Evolutionary conservation across 306 rosid species (phyloP), one percentile per base, ranked within the genome.

Genomic region (Vigna mungo): DNA sequence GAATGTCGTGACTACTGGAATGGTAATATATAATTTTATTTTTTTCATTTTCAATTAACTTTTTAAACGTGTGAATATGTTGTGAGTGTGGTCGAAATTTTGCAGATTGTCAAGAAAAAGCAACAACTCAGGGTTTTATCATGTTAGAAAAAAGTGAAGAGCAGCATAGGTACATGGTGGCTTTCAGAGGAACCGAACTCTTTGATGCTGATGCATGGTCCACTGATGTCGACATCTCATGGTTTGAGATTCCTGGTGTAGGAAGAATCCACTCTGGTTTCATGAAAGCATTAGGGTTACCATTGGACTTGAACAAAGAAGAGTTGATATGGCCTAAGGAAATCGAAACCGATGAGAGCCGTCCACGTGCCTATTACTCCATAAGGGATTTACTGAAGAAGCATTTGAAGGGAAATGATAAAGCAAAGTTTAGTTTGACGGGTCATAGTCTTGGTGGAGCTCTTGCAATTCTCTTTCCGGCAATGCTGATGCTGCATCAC

Each of bases 201-300:
- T 92, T 89, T 7, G 90, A 89, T 46, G 83, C 90, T 0, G 88
- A 92, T 47, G 89, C 88, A 55, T 92, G 95, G 93, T 79, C 86
- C 74, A 66, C 91, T 0, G 91, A 92, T 51, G 1, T 84, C 0
- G 90, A 92, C 68, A 64, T 92, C 36, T 92, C 95, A 1, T 89
- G 95, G 97, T 88, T 85, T 1, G 84, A 80, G 30, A 63, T 89
- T 36, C 54, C 74, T 3, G 30, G 17, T 15, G 30, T 63, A 0
- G 97, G 91, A 48, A 87, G 51, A 68, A 83, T 79, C 59, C 97
- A 92, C 61, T 91, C 89, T 1, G 93, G 97, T 23, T 92, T 90
- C 68, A 88, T 90, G 93, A 90, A 92, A 75, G 83, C 90, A 6
- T 78, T 92, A 13, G 95, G 91, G 3, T 77, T 90, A 16, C 86